phyloP scores from a whole-genome alignment of 805 yeast species.

The Yamadazyma philogaea region DNA sequence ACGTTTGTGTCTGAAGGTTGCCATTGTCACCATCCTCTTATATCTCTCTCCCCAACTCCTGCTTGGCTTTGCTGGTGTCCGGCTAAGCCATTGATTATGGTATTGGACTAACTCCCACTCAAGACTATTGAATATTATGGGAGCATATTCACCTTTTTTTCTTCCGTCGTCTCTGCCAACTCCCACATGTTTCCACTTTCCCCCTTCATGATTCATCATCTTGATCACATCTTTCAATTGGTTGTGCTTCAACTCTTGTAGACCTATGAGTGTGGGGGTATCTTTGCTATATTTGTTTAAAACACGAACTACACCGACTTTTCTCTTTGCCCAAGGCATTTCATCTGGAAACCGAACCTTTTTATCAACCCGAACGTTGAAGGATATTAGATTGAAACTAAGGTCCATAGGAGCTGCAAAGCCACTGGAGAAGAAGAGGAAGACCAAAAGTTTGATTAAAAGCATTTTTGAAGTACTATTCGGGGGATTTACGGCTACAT shows the following conservation, averaged over 20 bases:
- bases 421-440: not conserved
- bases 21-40: conserved; percentile 37
- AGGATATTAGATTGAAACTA: conserved; percentile 30
- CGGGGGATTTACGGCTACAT: too few relatives aligned
- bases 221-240: conserved; percentile 35
- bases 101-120: conserved; percentile 39
- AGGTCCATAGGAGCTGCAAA: not conserved
- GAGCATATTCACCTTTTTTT: conserved; percentile 49
- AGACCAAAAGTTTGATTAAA: not conserved
- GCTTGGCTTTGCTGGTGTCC: conserved; percentile 51
- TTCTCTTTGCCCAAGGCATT: conserved; percentile 44
- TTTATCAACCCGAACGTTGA: conserved; percentile 43
- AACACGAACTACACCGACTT: conserved; percentile 10
- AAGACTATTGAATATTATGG: conserved; percentile 39
- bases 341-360: conserved; percentile 32
- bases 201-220: conserved; percentile 34
- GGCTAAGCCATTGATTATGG: conserved; percentile 51
- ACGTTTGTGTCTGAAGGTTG: conserved; percentile 21
- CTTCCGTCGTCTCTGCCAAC: conserved; percentile 54
- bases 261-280: conserved; percentile 35
- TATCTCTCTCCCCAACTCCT: conserved; percentile 40
- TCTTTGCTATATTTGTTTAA: too few relatives aligned
- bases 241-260: conserved; percentile 38
- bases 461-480: not conserved
- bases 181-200: conserved; percentile 41